A percentile compares a stretch with the other conserved stretches of the same genome.
These are phyloP conservation scores for Suillus brevipes DNA, from an alignment of 768 basidiomycete genomes.

Conservation along the genomic window DNA sequence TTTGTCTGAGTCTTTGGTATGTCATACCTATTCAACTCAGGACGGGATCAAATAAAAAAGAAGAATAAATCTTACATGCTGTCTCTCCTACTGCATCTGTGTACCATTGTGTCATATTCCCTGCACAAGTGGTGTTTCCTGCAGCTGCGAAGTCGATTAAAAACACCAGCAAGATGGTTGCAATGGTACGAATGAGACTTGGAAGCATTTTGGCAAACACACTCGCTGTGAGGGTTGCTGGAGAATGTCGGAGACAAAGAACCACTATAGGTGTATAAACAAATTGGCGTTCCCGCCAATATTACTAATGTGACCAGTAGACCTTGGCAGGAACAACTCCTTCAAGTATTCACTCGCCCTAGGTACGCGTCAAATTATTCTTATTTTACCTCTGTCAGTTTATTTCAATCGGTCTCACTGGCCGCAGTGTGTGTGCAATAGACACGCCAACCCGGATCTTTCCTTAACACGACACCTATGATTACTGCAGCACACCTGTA, in stretches of 20 bases:
- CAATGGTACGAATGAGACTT: background rate
- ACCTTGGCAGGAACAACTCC: too few relatives aligned
- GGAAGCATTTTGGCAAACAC: background rate
- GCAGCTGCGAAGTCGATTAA: conserved; percentile 4
- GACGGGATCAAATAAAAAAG: background rate
- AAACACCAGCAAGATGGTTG: background rate
- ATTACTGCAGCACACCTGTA: too few relatives aligned
- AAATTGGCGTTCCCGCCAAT: background rate
- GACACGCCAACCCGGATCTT: too few relatives aligned
- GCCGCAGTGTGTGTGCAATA: too few relatives aligned
- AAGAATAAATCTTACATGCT: conserved; percentile 21
- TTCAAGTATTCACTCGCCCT: too few relatives aligned
- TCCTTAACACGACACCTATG: too few relatives aligned
- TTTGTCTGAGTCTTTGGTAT: conserved; percentile 27
- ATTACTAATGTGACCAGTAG: too few relatives aligned
- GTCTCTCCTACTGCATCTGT: conserved; percentile 28
- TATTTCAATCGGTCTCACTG: too few relatives aligned
- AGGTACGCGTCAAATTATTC: too few relatives aligned
- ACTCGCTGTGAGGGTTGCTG: background rate
- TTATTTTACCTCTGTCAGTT: too few relatives aligned
- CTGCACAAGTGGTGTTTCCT: conserved; percentile 25
- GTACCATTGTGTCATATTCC: conserved; percentile 27
- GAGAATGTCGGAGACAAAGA: background rate
- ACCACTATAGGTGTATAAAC: background rate
- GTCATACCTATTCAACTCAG: conserved; percentile 19